Percentiles rank a stretch among this genome's conserved stretches.
Evolutionary conservation across 768 basidiomycete species (phyloP).

Genomic region (Rhizopogon roseolus): DNA sequence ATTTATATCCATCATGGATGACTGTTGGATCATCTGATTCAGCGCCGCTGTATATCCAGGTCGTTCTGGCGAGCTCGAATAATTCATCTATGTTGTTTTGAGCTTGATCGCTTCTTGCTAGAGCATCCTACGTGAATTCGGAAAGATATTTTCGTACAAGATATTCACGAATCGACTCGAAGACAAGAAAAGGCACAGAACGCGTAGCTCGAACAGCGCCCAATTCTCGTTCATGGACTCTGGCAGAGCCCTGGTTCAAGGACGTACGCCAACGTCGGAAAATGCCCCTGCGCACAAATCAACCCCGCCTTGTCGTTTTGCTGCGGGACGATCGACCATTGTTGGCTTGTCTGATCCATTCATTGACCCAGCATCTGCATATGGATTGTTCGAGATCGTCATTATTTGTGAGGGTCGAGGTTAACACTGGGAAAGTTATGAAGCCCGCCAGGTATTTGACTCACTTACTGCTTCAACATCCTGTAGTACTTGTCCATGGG

Average conservation of each 20-base stretch:
- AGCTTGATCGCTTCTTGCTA: slow-evolving; percentile 13
- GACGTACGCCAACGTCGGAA: neutral
- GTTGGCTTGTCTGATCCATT: slow-evolving; percentile 64
- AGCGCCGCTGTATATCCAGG: slow-evolving; percentile 59
- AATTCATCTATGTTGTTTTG: neutral
- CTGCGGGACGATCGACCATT: slow-evolving; percentile 50
- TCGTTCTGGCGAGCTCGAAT: slow-evolving; percentile 41
- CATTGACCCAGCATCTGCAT: slow-evolving; percentile 52
- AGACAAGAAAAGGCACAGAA: slow-evolving; percentile 37
- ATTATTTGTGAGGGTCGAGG: slow-evolving; percentile 50
- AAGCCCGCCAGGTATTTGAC: slow-evolving; percentile 53
- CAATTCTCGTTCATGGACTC: slow-evolving; percentile 48
- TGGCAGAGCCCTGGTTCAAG: neutral
- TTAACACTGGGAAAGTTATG: slow-evolving; percentile 55
- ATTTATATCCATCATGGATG: slow-evolving; percentile 67
- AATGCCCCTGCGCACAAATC: neutral
- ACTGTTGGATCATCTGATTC: slow-evolving; percentile 47
- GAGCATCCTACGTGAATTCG: slow-evolving; percentile 52
- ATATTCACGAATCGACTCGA: slow-evolving; percentile 40
- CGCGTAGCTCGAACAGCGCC: slow-evolving; percentile 48
- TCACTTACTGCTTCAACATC: neutral
- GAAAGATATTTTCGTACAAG: slow-evolving; percentile 44
- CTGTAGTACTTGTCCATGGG: slow-evolving; percentile 39
- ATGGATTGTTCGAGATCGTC: slow-evolving; percentile 58
- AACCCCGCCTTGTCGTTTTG: slow-evolving; percentile 27